A percentile compares a stretch with the other conserved stretches of the same genome.
These are phyloP conservation scores for Mucor sp. DNA, from an alignment of 371 early-diverging fungal species.

Conservation along the genomic window DNA sequence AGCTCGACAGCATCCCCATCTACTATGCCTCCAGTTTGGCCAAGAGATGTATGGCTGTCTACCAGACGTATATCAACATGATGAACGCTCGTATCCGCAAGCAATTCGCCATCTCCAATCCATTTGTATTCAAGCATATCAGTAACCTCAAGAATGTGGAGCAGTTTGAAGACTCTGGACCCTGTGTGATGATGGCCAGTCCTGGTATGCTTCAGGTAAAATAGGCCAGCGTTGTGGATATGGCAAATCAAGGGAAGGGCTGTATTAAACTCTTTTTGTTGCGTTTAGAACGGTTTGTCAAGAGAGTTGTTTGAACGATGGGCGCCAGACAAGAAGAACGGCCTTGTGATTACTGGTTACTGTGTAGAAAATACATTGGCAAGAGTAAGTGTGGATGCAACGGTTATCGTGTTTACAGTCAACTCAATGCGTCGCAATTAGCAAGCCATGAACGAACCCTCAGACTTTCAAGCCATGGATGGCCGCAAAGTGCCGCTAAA, in stretches of 20 bases:
- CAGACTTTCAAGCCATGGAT: conserved; percentile 86
- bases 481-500: conserved; percentile 91
- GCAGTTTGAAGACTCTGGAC: conserved; percentile 97
- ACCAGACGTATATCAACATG: conserved; percentile 99
- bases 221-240: too few relatives aligned
- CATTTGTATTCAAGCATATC: conserved; percentile 98
- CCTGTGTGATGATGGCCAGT: conserved; percentile 99
- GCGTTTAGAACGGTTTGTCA: conserved; percentile 87
- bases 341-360: conserved; percentile 98
- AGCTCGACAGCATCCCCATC: conserved; percentile 95
- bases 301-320: conserved; percentile 98
- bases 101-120: conserved; percentile 93
- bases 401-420: not conserved
- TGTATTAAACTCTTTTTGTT: not conserved
- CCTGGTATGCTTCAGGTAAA: conserved; percentile 99
- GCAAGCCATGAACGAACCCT: conserved; percentile 93
- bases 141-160: conserved; percentile 90
- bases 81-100: conserved; percentile 98
- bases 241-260: not conserved
- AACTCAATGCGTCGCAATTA: conserved; percentile 15
- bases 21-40: conserved; percentile 99
- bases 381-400: conserved; percentile 73
- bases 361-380: conserved; percentile 99
- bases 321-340: conserved; percentile 97
- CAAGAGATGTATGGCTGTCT: conserved; percentile 98